These are phyloP conservation scores for Hypoxylon rubiginosum DNA, from an alignment of 2,329 filamentous ascomycete species.

Conservation along the genomic window DNA sequence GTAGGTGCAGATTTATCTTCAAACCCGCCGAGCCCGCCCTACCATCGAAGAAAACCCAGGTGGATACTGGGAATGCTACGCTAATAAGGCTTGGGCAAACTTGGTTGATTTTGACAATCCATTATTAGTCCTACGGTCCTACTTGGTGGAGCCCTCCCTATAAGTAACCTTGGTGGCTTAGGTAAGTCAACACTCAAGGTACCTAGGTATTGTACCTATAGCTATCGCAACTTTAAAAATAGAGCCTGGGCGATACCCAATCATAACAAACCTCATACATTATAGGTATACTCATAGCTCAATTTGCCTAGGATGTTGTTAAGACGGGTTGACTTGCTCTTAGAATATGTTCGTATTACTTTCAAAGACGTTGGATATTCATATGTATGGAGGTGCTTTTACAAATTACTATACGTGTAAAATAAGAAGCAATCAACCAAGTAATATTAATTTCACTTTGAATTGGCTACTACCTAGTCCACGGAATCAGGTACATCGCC, in stretches of 20 bases:
- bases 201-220: background rate
- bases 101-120: background rate
- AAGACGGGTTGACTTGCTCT: too few relatives aligned
- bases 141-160: background rate
- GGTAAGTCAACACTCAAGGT: background rate
- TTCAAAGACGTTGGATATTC: slow-evolving; percentile 7
- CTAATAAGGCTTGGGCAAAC: slow-evolving; percentile 26
- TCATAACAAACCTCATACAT: too few relatives aligned
- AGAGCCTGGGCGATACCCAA: background rate
- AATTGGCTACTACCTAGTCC: slow-evolving; percentile 7
- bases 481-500: slow-evolving; percentile 11
- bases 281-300: too few relatives aligned
- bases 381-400: background rate
- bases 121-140: background rate
- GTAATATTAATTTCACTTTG: slow-evolving; percentile 5
- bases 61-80: slow-evolving; percentile 7
- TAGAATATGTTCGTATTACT: background rate
- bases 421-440: background rate
- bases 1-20: slow-evolving; percentile 15
- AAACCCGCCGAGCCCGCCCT: slow-evolving; percentile 7
- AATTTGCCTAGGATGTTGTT: too few relatives aligned
- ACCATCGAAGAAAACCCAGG: background rate
- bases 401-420: too few relatives aligned
- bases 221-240: slow-evolving; percentile 1
- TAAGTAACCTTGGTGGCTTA: background rate